Evolutionary conservation across 225 moss, liverwort and hornwort genomes (phyloP).

Genomic region (Marchantia polymorpha): DNA sequence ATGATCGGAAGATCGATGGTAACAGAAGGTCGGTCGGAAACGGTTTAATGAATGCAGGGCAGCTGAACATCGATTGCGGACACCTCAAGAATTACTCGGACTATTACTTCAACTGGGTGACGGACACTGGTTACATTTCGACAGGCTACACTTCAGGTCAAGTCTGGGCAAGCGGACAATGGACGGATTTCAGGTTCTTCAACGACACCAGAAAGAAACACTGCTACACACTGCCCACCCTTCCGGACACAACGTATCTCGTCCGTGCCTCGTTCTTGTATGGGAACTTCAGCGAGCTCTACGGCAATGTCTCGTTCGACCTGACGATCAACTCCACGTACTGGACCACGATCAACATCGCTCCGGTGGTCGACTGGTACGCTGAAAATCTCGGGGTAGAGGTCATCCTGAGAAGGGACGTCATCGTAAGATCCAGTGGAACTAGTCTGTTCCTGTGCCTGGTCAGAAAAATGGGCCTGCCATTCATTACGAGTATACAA

Average conservation of each 20-base stretch:
- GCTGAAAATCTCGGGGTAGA: constrained; percentile 20
- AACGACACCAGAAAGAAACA: constrained; percentile 35
- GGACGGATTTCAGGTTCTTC: constrained; percentile 21
- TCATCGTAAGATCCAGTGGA: constrained; percentile 20
- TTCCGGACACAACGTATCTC: constrained; percentile 27
- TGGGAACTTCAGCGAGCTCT: constrained; percentile 28
- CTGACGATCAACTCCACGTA: constrained; percentile 32
- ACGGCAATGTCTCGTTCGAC: constrained; percentile 32
- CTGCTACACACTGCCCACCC: constrained; percentile 28
- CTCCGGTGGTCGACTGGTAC: constrained; percentile 25
- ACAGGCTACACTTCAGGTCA: constrained; percentile 27
- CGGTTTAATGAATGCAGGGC: constrained; percentile 10
- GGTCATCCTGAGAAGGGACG: constrained; percentile 18
- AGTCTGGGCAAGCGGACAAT: not conserved
- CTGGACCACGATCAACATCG: constrained; percentile 34
- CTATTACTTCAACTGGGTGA: constrained; percentile 25
- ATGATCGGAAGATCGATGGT: not conserved
- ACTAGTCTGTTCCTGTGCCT: constrained; percentile 25
- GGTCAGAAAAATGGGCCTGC: constrained; percentile 24
- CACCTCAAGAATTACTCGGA: constrained; percentile 16
- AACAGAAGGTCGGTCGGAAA: not conserved
- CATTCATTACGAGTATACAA: constrained; percentile 24
- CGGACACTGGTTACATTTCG: constrained; percentile 21
- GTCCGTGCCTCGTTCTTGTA: constrained; percentile 30
- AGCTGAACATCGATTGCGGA: constrained; percentile 29